Evolutionary conservation across 2,329 filamentous ascomycete species (phyloP), one percentile per base, ranked within the genome.

Genomic region (Dothistroma septosporum): DNA sequence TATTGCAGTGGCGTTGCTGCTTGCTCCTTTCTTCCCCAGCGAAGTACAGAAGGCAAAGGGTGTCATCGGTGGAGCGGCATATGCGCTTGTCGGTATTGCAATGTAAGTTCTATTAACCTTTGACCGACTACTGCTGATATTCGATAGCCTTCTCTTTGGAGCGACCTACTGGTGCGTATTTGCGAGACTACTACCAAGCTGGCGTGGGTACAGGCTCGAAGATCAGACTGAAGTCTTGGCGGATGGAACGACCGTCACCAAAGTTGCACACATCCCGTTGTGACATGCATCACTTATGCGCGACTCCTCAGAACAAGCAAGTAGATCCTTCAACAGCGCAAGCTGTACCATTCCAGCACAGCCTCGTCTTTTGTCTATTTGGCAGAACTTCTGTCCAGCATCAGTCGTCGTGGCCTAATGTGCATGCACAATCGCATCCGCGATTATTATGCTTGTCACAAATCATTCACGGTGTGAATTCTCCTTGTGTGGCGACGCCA

Each of bases 81-180:
- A 83, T 72, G 80, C 81, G 1, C 72, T 83, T 47, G 80, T 83
- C 14, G 81, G 79, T 0, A 74, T 79, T 47, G 74, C 79, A 69
- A 78, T 81, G 82, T 85, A 76, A 77, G 82, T 78, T 14, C 6
- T n/a, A 35, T 32, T n/a, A 14, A 53, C 19, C 11, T 12, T 16
- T 21, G 48, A 35, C 28, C 19, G 47, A 53, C 16, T 37, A 10
- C 14, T 47, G 65, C 72, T 64, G 37, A 64, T 37, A 16, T 31
- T 37, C 5, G 14, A 10, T 59, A 88, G 84, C 58, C 75, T 89
- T 35, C 35, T 81, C 0, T 82, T 85, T 53, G 86, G 83, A 0
- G 69, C 87, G 0, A 1, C 84, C 0, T 91, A 91, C 70, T 91
- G 88, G 89, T 86, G 84, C 64, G 62, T 88, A 1, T 88, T 85